phyloP scores from a whole-genome alignment of 768 basidiomycete genomes.

The Termitomyces sp. region DNA sequence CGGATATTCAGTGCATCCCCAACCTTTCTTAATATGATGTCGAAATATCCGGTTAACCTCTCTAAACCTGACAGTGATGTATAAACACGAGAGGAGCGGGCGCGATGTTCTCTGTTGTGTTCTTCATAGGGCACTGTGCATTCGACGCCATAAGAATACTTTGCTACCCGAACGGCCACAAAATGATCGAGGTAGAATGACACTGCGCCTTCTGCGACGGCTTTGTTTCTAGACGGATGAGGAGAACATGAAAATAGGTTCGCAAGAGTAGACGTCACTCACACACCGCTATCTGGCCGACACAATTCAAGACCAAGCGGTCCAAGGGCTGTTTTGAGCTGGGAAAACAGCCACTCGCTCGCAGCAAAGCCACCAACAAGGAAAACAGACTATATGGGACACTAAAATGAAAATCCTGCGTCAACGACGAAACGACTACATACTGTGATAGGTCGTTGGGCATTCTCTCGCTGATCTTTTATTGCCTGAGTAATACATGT shows the following conservation, averaged over 20 bases:
- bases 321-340: slow-evolving; percentile 32
- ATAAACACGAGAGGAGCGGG: slow-evolving; percentile 5
- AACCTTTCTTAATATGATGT: slow-evolving; percentile 20
- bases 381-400: slow-evolving; percentile 28
- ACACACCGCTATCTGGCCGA: slow-evolving; percentile 52
- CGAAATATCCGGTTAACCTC: slow-evolving; percentile 15
- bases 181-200: slow-evolving; percentile 23
- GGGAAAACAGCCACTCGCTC: slow-evolving; percentile 46
- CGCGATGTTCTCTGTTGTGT: slow-evolving; percentile 15
- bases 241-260: not conserved
- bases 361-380: slow-evolving; percentile 58
- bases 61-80: slow-evolving; percentile 7
- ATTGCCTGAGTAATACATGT: not conserved
- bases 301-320: slow-evolving; percentile 33
- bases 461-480: not conserved
- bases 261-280: slow-evolving; percentile 13
- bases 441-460: not conserved
- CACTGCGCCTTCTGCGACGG: slow-evolving; percentile 25
- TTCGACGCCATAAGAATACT: slow-evolving; percentile 18
- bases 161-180: slow-evolving; percentile 20
- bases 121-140: slow-evolving; percentile 8
- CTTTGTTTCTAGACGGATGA: slow-evolving; percentile 19
- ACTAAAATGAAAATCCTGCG: not conserved
- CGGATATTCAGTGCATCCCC: not conserved
- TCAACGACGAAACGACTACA: not conserved